A percentile compares a stretch with the other conserved stretches of the same genome.
Conservation (phyloP, 139 green algal genomes). For the Zygnema circumcarinatum region DNA sequence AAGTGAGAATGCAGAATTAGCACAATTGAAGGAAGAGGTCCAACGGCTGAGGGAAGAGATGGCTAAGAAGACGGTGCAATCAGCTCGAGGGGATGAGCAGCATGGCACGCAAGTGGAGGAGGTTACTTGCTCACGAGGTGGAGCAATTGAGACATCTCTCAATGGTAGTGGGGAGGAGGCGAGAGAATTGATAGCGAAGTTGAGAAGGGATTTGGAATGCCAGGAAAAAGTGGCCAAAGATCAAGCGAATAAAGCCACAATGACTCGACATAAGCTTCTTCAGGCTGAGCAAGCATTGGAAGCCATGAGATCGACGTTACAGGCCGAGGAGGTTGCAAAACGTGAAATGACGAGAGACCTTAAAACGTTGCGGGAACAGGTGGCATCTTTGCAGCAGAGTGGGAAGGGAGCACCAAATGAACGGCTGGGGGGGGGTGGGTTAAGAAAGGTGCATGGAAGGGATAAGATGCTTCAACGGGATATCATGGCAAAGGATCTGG, state of each 20-base stretch:
- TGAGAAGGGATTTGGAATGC: background rate
- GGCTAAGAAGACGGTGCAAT: background rate
- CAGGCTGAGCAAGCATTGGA: background rate
- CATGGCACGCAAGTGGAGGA: background rate
- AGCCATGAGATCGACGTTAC: background rate
- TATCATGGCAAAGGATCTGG: too few relatives aligned
- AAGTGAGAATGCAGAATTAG: background rate
- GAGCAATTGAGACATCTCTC: background rate
- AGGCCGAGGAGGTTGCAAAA: background rate
- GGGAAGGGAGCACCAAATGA: too few relatives aligned
- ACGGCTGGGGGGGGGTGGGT: too few relatives aligned
- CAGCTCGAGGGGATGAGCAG: background rate
- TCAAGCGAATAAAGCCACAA: background rate
- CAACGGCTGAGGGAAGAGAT: background rate
- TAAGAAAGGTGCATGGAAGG: background rate
- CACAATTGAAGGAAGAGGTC: background rate
- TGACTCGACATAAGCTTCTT: background rate
- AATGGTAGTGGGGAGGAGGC: background rate
- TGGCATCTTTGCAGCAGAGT: background rate
- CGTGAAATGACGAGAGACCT: background rate
- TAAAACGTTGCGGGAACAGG: background rate
- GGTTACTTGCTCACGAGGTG: background rate
- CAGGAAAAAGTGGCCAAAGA: background rate
- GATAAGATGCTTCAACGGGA: background rate
- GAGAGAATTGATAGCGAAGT: background rate